Percentiles rank a stretch among this genome's conserved stretches.
Conservation (phyloP, 2,329 filamentous ascomycete genomes). For the Neofusicoccum ribis region DNA sequence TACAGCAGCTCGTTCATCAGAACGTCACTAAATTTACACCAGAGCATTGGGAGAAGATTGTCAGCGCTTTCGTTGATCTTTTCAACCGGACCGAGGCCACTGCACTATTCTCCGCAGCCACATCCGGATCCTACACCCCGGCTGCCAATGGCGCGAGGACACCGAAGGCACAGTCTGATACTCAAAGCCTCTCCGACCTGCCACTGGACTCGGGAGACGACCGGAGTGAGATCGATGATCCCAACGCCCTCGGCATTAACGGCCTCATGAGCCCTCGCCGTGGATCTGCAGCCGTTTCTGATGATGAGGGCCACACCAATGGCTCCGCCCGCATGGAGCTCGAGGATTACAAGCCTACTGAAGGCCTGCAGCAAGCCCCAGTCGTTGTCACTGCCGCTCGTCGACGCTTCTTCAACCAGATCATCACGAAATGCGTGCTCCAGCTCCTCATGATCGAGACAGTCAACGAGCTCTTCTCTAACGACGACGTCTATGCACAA, state of each 20-base stretch:
- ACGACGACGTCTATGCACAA: constrained; percentile 88
- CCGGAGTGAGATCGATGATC: constrained; percentile 23
- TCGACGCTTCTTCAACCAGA: constrained; percentile 95
- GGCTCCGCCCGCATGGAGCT: constrained; percentile 53
- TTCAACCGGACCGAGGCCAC: constrained; percentile 94
- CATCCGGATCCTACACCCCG: constrained; percentile 44
- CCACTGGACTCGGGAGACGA: constrained; percentile 32
- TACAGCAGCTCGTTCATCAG: constrained; percentile 94
- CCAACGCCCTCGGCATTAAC: constrained; percentile 50
- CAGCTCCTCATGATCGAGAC: constrained; percentile 99
- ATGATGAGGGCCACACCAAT: constrained; percentile 33
- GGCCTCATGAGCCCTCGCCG: constrained; percentile 33
- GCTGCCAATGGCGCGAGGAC: constrained; percentile 48
- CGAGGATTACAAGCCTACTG: constrained; percentile 76
- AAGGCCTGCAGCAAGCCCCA: constrained; percentile 77
- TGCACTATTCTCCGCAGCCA: constrained; percentile 86
- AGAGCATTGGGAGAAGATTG: constrained; percentile 91
- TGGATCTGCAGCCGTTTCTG: constrained; percentile 33
- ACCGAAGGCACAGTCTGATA: constrained; percentile 33
- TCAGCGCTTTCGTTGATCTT: constrained; percentile 91
- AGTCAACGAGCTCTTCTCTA: constrained; percentile 97
- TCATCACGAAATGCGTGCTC: constrained; percentile 96
- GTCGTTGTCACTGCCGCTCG: constrained; percentile 90
- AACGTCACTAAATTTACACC: constrained; percentile 90
- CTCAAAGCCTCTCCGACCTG: constrained; percentile 34